A percentile compares a stretch with the other conserved stretches of the same genome.
Conservation (phyloP, 345 rosid genomes). For the Sisymbrium irio region DNA sequence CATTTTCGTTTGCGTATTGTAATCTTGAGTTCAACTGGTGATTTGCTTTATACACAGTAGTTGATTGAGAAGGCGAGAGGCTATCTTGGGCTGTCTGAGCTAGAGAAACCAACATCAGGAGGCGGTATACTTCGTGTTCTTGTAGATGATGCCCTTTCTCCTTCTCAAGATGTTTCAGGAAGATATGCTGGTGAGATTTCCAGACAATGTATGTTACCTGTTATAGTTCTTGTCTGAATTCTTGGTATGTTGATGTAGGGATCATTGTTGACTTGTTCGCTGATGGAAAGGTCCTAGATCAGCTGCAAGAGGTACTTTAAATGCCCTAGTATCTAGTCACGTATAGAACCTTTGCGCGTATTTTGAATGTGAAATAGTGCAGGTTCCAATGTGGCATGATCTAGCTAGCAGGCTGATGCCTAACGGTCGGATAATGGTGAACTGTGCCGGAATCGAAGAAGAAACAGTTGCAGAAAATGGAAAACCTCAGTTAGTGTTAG, state of each 20-base stretch:
- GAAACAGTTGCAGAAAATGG: conserved; percentile 28
- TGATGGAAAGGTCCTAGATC: conserved; percentile 63
- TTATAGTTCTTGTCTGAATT: not conserved
- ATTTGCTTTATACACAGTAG: conserved; percentile 36
- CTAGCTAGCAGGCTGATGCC: conserved; percentile 64
- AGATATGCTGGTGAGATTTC: conserved; percentile 59
- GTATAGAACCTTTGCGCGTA: not conserved
- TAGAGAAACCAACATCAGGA: conserved; percentile 51
- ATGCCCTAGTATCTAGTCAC: not conserved
- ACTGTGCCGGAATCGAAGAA: conserved; percentile 62
- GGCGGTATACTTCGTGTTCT: conserved; percentile 60
- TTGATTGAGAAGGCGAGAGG: conserved; percentile 67
- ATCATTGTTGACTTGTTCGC: conserved; percentile 72
- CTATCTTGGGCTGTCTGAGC: conserved; percentile 60
- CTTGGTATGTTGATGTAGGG: conserved; percentile 37
- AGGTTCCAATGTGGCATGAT: conserved; percentile 64
- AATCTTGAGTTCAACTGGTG: conserved; percentile 7
- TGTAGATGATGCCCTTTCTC: conserved; percentile 60
- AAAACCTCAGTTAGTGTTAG: conserved; percentile 17
- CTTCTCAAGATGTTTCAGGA: conserved; percentile 35
- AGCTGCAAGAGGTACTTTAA: conserved; percentile 60
- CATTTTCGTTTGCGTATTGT: not conserved
- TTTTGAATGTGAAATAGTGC: not conserved
- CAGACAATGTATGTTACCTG: not conserved
- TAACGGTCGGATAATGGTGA: conserved; percentile 75